phyloP scores from a whole-genome alignment of 2,329 filamentous ascomycete species.

The Claviceps sorghi region DNA sequence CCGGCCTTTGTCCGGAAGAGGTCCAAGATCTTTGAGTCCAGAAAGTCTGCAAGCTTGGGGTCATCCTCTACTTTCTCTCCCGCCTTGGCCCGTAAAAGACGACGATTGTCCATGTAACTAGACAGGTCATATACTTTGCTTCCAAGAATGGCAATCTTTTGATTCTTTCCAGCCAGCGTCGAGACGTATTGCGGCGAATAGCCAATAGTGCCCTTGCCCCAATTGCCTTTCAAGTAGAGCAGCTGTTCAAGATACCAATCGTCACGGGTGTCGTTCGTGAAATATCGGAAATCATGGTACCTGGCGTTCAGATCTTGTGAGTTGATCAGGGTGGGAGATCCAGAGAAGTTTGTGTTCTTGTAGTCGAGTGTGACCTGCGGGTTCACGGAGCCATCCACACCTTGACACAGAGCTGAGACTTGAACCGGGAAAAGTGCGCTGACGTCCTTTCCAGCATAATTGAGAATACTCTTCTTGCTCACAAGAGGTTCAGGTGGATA shows the following conservation, averaged over 20 bases:
- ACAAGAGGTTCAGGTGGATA: constrained; percentile 42
- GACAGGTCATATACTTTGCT: constrained; percentile 79
- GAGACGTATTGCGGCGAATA: constrained; percentile 67
- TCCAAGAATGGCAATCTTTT: constrained; percentile 65
- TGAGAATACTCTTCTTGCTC: constrained; percentile 47
- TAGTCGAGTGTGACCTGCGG: constrained; percentile 74
- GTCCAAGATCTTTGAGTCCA: constrained; percentile 57
- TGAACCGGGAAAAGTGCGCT: constrained; percentile 84
- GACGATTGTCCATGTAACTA: constrained; percentile 63
- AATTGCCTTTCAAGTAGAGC: constrained; percentile 59
- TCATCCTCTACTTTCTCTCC: constrained; percentile 34
- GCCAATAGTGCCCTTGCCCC: constrained; percentile 75
- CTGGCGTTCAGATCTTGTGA: constrained; percentile 55
- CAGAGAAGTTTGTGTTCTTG: constrained; percentile 59
- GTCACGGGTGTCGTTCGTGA: constrained; percentile 63
- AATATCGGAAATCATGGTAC: constrained; percentile 89
- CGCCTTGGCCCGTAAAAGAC: constrained; percentile 41
- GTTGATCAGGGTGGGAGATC: constrained; percentile 49
- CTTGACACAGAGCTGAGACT: constrained; percentile 80
- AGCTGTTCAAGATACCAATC: constrained; percentile 94
- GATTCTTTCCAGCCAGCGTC: constrained; percentile 47
- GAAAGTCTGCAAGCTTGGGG: constrained; percentile 55
- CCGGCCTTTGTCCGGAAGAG: constrained; percentile 69
- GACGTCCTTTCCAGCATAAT: constrained; percentile 80
- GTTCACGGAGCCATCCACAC: constrained; percentile 49